These are phyloP conservation scores for Tulasnella sp. DNA, from an alignment of 768 basidiomycete species.

Conservation along the genomic window DNA sequence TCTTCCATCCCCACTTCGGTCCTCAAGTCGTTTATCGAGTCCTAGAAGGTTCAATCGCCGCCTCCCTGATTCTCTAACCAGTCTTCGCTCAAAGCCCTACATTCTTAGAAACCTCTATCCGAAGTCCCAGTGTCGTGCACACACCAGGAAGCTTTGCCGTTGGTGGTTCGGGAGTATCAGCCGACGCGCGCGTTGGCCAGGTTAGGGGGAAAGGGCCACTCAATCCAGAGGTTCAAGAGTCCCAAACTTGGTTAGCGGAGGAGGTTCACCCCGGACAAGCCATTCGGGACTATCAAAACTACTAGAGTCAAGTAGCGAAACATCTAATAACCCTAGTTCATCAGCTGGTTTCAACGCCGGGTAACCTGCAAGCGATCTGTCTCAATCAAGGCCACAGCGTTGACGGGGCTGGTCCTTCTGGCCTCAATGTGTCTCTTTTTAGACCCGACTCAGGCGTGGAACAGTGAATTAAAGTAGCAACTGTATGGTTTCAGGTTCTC, in stretches of 20 bases:
- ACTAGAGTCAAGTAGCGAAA: background rate
- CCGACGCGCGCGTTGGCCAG: conserved; percentile 22
- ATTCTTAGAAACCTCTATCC: conserved; percentile 2
- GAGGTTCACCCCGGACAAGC: background rate
- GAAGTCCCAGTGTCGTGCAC: conserved; percentile 24
- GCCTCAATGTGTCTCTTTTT: too few species aligned
- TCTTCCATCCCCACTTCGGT: conserved; percentile 81
- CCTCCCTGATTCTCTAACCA: conserved; percentile 36
- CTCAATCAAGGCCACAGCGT: conserved; percentile 10
- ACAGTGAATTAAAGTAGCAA: too few species aligned
- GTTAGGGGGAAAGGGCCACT: conserved; percentile 21
- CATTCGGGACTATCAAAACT: conserved; percentile 17
- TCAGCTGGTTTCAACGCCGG: background rate
- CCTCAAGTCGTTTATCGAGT: conserved; percentile 91
- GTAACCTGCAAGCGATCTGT: background rate
- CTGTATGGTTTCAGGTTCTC: too few species aligned
- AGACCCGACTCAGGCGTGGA: too few species aligned
- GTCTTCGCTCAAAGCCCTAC: conserved; percentile 31
- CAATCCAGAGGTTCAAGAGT: conserved; percentile 12
- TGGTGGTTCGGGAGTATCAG: conserved; percentile 36
- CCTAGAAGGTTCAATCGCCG: conserved; percentile 81
- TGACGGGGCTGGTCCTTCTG: background rate
- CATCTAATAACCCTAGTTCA: background rate
- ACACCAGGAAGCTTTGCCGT: conserved; percentile 32
- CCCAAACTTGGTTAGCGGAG: conserved; percentile 26